Evolutionary conservation across 305 asterid species (phyloP).

Genomic region (Fraxinus sp.): DNA sequence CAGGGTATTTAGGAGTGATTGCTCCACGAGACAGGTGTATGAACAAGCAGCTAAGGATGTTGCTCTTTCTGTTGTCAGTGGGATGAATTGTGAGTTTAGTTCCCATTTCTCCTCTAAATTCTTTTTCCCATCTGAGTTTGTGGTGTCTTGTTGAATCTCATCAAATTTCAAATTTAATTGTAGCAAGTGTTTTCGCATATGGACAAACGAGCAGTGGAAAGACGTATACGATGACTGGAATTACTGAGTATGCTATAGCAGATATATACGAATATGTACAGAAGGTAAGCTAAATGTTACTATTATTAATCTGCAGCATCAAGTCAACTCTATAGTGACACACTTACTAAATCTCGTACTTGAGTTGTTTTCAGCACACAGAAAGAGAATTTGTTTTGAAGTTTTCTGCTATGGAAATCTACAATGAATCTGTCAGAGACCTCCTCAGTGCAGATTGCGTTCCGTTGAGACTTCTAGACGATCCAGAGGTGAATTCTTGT

Average conservation of each 20-base stretch:
- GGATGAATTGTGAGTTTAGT: slow-evolving; percentile 70
- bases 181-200: slow-evolving; percentile 90
- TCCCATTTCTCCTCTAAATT: not conserved
- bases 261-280: slow-evolving; percentile 74
- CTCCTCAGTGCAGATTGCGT: slow-evolving; percentile 68
- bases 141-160: not conserved
- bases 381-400: slow-evolving; percentile 68
- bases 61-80: slow-evolving; percentile 74
- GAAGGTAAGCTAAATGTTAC: slow-evolving; percentile 48
- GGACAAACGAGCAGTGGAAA: slow-evolving; percentile 99
- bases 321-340: not conserved
- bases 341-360: not conserved
- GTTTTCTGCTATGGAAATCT: slow-evolving; percentile 93
- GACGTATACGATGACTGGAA: slow-evolving; percentile 89
- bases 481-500: slow-evolving; percentile 68
- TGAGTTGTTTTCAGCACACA: slow-evolving; percentile 47
- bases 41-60: slow-evolving; percentile 86
- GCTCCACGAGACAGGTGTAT: slow-evolving; percentile 83
- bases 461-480: slow-evolving; percentile 87
- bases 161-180: slow-evolving; percentile 5
- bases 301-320: not conserved
- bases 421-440: slow-evolving; percentile 91
- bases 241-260: slow-evolving; percentile 76
- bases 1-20: slow-evolving; percentile 68
- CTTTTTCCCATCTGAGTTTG: slow-evolving; percentile 5